phyloP scores from a whole-genome alignment of 2,329 filamentous ascomycete genomes.

The Pseudogymnoascus sp. region DNA sequence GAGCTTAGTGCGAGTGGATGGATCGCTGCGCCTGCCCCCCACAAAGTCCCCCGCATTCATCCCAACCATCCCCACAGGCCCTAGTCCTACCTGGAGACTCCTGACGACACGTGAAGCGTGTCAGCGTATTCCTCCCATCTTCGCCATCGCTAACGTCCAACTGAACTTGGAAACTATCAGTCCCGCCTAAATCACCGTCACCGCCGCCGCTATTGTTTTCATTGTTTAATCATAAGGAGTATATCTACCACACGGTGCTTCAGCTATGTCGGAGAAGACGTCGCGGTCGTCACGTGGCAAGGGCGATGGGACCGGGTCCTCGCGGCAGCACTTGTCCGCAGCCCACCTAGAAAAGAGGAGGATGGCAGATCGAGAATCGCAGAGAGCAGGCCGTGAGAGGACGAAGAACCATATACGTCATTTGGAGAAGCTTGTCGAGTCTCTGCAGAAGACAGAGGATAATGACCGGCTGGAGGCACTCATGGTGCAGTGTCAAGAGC shows the following conservation, averaged over 20 bases:
- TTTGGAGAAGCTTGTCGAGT: background rate
- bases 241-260: background rate
- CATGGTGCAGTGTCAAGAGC: constrained; percentile 3
- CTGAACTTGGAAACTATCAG: background rate
- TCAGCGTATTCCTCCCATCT: too few relatives aligned
- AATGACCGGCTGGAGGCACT: background rate
- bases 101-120: background rate
- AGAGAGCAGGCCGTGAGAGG: background rate
- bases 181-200: background rate
- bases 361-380: background rate
- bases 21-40: background rate
- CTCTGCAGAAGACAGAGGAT: background rate
- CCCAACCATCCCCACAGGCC: background rate
- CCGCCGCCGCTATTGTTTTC: background rate
- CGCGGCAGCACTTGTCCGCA: background rate
- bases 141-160: background rate
- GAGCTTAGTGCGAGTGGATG: background rate
- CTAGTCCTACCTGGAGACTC: background rate
- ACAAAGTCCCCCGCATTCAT: background rate
- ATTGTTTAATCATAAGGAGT: background rate
- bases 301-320: background rate
- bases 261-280: background rate
- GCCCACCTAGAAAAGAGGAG: background rate
- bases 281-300: constrained; percentile 3
- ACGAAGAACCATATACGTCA: constrained; percentile 6